Evolutionary conservation across 2,329 filamentous ascomycete species (phyloP), one percentile per base, ranked within the genome.

Genomic region (Trichoderma gracile): DNA sequence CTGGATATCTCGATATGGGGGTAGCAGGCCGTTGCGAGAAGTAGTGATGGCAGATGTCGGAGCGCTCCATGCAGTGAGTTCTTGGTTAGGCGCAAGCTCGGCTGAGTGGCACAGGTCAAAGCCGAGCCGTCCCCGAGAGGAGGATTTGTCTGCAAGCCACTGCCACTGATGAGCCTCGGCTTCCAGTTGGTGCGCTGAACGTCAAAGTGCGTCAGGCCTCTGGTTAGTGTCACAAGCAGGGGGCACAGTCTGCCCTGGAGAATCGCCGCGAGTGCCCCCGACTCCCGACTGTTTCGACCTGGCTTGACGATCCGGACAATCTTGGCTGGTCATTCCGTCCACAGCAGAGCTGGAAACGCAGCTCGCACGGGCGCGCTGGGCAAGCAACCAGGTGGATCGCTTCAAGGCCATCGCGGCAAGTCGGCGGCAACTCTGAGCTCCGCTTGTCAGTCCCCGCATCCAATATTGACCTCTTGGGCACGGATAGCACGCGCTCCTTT

Each of bases 371-470:
- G 17, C 55, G 3, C 21, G 15, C 47, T 45, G 46, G 46, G 33
- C 38, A 53, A 54, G 25, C n/a, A 62, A 21, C 33, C 33, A 14
- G 49, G 58, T 53, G 49, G 58, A 62, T 33, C 58, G 49, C 40
- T 33, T 19, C 33, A 19, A 9, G 58, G 25, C 40, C 56, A 62
- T 62, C 49, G 53, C 58, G 47, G 58, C 49, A 54, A 30, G 40
- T 63, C 52, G 50, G 60, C 60, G 60, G 50, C 52, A 64, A 49
- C 53, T 55, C 23, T 64, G 61, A 52, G 53, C 61, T 64, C 61
- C 61, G 61, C 61, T 46, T 45, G 52, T 54, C 61, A 50, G 53
- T 56, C 56, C 63, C 63, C 63, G 63, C 63, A 65, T 33, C 59
- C 49, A 55, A 60, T 55, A 60, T 54, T 47, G 49, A 45, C 50